A percentile compares a stretch with the other conserved stretches of the same genome.
Evolutionary conservation across 2,329 filamentous ascomycete genomes (phyloP).

Genomic region (Apiospora saccharicola): DNA sequence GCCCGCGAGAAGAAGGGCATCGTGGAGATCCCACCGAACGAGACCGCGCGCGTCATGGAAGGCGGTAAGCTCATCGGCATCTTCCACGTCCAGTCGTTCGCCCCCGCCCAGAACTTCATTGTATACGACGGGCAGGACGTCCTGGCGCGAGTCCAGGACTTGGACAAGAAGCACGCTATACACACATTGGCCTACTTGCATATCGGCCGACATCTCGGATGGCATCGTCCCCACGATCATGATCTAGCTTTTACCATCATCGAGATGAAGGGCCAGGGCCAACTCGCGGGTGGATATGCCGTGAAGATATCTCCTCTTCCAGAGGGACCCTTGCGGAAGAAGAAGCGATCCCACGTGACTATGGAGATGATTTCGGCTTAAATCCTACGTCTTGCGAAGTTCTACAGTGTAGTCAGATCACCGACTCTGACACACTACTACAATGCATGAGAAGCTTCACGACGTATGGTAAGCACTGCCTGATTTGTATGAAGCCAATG

Average conservation of each 20-base stretch:
- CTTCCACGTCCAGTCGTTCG: not conserved
- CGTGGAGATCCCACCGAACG: not conserved
- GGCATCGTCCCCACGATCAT: not conserved
- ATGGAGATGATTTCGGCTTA: no score
- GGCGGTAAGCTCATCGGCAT: not conserved
- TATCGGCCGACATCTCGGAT: not conserved
- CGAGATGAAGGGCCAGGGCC: not conserved
- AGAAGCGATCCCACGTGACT: no score
- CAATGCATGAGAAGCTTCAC: no score
- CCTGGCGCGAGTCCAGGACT: not conserved
- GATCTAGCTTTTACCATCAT: not conserved
- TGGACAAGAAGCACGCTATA: not conserved
- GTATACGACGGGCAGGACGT: not conserved
- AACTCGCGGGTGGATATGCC: not conserved
- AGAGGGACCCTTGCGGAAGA: no score
- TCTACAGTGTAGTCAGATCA: no score
- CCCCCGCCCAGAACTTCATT: not conserved
- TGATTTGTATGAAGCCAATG: no score
- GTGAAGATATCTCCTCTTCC: no score
- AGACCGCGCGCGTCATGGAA: not conserved
- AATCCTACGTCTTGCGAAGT: no score
- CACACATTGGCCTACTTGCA: not conserved
- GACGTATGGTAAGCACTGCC: no score
- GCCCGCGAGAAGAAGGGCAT: not conserved
- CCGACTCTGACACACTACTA: no score